These are phyloP conservation scores for Fusarium succisae DNA, from an alignment of 2,329 filamentous ascomycete species.

Conservation along the genomic window DNA sequence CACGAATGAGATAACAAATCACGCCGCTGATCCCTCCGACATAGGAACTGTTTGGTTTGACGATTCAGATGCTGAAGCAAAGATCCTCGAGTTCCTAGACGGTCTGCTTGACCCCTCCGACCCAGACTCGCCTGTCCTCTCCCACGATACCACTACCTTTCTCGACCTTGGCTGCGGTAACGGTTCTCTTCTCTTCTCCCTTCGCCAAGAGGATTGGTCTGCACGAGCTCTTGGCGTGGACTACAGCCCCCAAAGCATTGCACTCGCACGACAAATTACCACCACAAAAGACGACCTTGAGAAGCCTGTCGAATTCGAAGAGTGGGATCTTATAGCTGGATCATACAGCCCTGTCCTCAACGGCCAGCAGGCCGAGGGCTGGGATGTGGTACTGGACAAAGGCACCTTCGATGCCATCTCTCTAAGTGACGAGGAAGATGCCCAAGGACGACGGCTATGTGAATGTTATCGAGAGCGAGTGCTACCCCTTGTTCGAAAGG, in stretches of 20 bases:
- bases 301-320: conserved; percentile 53
- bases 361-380: conserved; percentile 60
- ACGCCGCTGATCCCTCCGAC: conserved; percentile 76
- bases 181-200: conserved; percentile 86
- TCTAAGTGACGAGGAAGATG: conserved; percentile 67
- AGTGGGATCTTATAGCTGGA: conserved; percentile 72
- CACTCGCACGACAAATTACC: conserved; percentile 75
- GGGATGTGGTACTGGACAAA: conserved; percentile 96
- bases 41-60: conserved; percentile 96
- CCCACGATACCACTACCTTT: conserved; percentile 62
- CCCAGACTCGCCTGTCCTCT: conserved; percentile 33
- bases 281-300: conserved; percentile 26
- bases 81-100: conserved; percentile 76
- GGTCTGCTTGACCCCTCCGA: conserved; percentile 42
- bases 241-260: conserved; percentile 80
- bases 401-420: conserved; percentile 97
- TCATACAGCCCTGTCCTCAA: conserved; percentile 48
- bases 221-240: conserved; percentile 86
- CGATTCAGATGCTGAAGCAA: conserved; percentile 86
- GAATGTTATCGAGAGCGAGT: conserved; percentile 80
- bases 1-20: conserved; percentile 74
- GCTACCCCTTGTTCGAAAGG: conserved; percentile 71
- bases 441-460: conserved; percentile 68
- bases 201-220: conserved; percentile 71
- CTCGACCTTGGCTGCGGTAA: conserved; percentile 95